These are phyloP conservation scores for Yueomyces sinensis DNA, from an alignment of 805 yeast genomes.

Conservation along the genomic window DNA sequence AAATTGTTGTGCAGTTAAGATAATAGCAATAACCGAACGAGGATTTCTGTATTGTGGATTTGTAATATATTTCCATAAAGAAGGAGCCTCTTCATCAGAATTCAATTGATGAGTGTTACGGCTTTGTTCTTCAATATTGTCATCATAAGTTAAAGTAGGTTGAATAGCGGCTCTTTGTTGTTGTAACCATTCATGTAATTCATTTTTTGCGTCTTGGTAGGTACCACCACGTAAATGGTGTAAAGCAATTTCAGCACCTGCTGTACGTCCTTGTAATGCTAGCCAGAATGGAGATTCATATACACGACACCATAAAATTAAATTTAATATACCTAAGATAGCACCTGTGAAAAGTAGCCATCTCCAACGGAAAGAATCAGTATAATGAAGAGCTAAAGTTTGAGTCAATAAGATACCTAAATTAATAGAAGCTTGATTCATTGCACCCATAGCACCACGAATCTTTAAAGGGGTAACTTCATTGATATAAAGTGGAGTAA, in stretches of 20 bases:
- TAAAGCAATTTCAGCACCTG: slow-evolving; percentile 30
- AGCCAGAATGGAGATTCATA: slow-evolving; percentile 86
- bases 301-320: slow-evolving; percentile 31
- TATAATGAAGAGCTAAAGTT: slow-evolving; percentile 53
- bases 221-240: slow-evolving; percentile 24
- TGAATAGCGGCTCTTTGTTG: slow-evolving; percentile 1
- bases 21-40: slow-evolving; percentile 50
- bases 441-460: slow-evolving; percentile 74
- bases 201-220: slow-evolving; percentile 8
- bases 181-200: slow-evolving; percentile 11
- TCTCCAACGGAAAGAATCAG: slow-evolving; percentile 63
- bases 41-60: slow-evolving; percentile 42
- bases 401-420: slow-evolving; percentile 78
- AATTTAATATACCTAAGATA: slow-evolving; percentile 36
- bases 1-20: slow-evolving; percentile 78
- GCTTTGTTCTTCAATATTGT: background rate
- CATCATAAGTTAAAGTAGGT: background rate
- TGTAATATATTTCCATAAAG: slow-evolving; percentile 34
- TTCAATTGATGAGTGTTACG: background rate
- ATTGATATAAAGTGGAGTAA: slow-evolving; percentile 69
- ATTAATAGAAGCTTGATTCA: slow-evolving; percentile 81
- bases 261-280: slow-evolving; percentile 8
- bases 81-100: slow-evolving; percentile 2
- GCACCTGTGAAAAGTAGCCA: slow-evolving; percentile 50
- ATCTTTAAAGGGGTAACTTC: slow-evolving; percentile 60